Evolutionary conservation across 768 basidiomycete genomes (phyloP).

Genomic region (Phlegmacium glaucopus): DNA sequence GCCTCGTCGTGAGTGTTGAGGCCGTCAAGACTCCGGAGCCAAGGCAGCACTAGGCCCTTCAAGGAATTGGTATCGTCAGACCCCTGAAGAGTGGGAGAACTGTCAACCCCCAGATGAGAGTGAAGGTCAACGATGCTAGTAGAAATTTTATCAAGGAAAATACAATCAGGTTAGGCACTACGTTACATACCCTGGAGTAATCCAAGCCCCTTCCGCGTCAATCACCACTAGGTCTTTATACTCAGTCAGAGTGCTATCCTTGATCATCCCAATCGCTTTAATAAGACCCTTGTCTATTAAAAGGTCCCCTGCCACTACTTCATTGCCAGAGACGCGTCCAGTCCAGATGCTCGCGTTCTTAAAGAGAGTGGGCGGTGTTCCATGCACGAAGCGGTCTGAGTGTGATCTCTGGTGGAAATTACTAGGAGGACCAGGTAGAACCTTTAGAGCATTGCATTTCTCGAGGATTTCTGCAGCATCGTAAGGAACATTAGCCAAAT

Average conservation of each 20-base stretch:
- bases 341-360: conserved; percentile 72
- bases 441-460: conserved; percentile 46
- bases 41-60: conserved; percentile 42
- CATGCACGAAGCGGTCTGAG: conserved; percentile 62
- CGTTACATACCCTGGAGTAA: conserved; percentile 57
- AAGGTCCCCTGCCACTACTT: conserved; percentile 56
- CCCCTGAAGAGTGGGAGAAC: conserved; percentile 26
- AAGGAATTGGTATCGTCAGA: conserved; percentile 53
- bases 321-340: conserved; percentile 48
- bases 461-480: conserved; percentile 42
- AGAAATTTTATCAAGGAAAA: background rate
- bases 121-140: conserved; percentile 42
- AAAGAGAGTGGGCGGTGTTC: conserved; percentile 62
- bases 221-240: conserved; percentile 35
- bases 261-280: conserved; percentile 44
- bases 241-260: conserved; percentile 15
- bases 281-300: conserved; percentile 59
- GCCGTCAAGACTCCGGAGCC: conserved; percentile 69
- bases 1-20: conserved; percentile 76
- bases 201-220: conserved; percentile 64
- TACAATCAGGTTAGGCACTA: background rate
- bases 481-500: conserved; percentile 26
- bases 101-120: conserved; percentile 47
- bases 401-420: conserved; percentile 35
- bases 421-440: conserved; percentile 42